Evolutionary conservation across 2,329 filamentous ascomycete species (phyloP).

Genomic region (Endocalyx cinctus): DNA sequence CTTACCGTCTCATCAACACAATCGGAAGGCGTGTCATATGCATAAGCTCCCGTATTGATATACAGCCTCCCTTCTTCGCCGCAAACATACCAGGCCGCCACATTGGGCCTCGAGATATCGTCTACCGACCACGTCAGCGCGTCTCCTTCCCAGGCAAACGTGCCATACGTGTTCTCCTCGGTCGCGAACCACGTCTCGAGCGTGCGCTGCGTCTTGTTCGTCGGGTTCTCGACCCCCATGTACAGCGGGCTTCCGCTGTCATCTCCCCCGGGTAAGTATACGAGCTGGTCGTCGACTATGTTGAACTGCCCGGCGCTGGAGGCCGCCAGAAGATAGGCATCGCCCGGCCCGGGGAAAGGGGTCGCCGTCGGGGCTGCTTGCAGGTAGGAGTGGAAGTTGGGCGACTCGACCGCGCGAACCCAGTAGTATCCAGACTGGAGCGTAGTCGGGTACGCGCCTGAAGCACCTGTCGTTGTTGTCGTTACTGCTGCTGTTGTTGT

Average conservation of each 20-base stretch:
- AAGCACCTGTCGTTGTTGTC: slow-evolving; percentile 4
- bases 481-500: slow-evolving; percentile 2
- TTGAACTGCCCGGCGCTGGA: slow-evolving; percentile 1
- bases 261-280: too few relatives aligned
- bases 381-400: slow-evolving; percentile 15
- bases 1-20: too few relatives aligned
- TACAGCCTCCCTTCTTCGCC: too few relatives aligned
- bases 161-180: too few relatives aligned
- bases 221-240: background rate
- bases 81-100: too few relatives aligned
- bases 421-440: slow-evolving; percentile 11
- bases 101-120: too few relatives aligned
- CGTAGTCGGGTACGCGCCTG: slow-evolving; percentile 13
- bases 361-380: slow-evolving; percentile 14
- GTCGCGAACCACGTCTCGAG: too few relatives aligned
- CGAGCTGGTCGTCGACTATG: slow-evolving; percentile 1
- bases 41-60: too few relatives aligned
- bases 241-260: background rate
- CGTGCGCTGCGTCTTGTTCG: too few relatives aligned
- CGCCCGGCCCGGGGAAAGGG: slow-evolving; percentile 10
- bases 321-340: slow-evolving; percentile 8
- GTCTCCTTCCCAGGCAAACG: too few relatives aligned
- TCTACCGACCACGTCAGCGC: too few relatives aligned
- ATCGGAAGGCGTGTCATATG: too few relatives aligned
- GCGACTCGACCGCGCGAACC: slow-evolving; percentile 12